phyloP scores from a whole-genome alignment of 768 basidiomycete genomes.

The Leccinum broughii region DNA sequence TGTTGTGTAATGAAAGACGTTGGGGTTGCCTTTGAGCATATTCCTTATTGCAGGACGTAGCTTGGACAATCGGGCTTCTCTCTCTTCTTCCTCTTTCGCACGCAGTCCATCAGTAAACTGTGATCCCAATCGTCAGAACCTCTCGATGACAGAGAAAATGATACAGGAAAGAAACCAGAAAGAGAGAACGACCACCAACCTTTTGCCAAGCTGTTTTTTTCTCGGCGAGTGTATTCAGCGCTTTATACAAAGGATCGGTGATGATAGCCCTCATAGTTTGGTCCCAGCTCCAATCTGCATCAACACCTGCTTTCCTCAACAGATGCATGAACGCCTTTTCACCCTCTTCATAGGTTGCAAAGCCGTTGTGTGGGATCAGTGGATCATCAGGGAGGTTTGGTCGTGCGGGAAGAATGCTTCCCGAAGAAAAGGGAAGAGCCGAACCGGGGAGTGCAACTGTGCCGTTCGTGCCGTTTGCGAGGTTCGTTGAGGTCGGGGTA shows the following conservation, averaged over 20 bases:
- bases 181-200: conserved; percentile 44
- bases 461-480: conserved; percentile 49
- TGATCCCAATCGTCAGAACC: conserved; percentile 11
- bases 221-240: conserved; percentile 89
- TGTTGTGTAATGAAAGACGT: conserved; percentile 89
- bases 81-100: conserved; percentile 83
- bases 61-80: conserved; percentile 79
- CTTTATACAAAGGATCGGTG: conserved; percentile 96
- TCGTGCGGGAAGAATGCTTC: conserved; percentile 65
- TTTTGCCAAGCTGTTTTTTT: conserved; percentile 95
- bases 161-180: neutral
- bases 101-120: conserved; percentile 75
- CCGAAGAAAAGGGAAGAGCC: conserved; percentile 60
- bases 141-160: neutral
- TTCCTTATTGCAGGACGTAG: conserved; percentile 84
- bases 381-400: conserved; percentile 86
- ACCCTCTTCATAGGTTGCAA: conserved; percentile 81
- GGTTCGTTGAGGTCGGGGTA: conserved; percentile 40
- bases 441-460: conserved; percentile 50
- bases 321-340: conserved; percentile 94
- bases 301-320: conserved; percentile 85
- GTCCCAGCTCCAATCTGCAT: conserved; percentile 96
- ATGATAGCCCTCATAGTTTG: conserved; percentile 97
- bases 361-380: conserved; percentile 88
- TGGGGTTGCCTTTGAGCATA: conserved; percentile 84